Percentiles rank a stretch among this genome's conserved stretches.
phyloP scores from a whole-genome alignment of 192 early-diverging fungal species.

The Thamnidium elegans region DNA sequence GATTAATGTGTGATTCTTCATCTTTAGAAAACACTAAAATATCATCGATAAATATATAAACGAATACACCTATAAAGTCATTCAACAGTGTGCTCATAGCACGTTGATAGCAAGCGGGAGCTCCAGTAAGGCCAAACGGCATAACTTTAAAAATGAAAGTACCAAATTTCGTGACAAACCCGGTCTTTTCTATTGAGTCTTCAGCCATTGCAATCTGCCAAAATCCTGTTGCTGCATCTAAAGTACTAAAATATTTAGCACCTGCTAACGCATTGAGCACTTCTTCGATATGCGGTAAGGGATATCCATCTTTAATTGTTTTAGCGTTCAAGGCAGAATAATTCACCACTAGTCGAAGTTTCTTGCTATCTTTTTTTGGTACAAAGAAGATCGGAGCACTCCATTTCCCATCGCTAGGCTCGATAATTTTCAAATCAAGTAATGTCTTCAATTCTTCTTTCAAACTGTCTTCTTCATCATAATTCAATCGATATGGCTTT shows the following conservation, averaged over 20 bases:
- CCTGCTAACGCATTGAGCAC: slow-evolving; percentile 24
- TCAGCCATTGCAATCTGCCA: too few species aligned
- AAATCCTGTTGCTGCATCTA: too few species aligned
- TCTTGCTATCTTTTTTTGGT: slow-evolving; percentile 35
- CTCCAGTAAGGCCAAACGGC: too few species aligned
- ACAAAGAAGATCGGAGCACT: slow-evolving; percentile 40
- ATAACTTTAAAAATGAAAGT: too few species aligned
- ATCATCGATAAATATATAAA: too few species aligned
- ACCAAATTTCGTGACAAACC: too few species aligned
- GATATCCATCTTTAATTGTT: slow-evolving; percentile 47
- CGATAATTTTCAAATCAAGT: background rate
- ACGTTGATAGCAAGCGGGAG: too few species aligned
- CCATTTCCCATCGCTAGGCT: slow-evolving; percentile 7
- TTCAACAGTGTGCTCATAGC: too few species aligned
- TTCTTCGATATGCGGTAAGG: slow-evolving; percentile 40
- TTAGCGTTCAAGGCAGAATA: background rate
- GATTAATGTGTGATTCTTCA: slow-evolving; percentile 20
- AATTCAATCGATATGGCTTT: background rate
- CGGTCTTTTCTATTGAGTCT: too few species aligned
- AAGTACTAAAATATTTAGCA: slow-evolving; percentile 22
- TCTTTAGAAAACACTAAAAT: slow-evolving; percentile 29
- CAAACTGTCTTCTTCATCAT: background rate
- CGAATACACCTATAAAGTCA: too few species aligned
- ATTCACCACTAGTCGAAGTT: too few species aligned
- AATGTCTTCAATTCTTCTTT: background rate